Percentiles rank a stretch among this genome's conserved stretches.
phyloP scores from a whole-genome alignment of 768 basidiomycete genomes.

The Pleurotus cornucopiae region DNA sequence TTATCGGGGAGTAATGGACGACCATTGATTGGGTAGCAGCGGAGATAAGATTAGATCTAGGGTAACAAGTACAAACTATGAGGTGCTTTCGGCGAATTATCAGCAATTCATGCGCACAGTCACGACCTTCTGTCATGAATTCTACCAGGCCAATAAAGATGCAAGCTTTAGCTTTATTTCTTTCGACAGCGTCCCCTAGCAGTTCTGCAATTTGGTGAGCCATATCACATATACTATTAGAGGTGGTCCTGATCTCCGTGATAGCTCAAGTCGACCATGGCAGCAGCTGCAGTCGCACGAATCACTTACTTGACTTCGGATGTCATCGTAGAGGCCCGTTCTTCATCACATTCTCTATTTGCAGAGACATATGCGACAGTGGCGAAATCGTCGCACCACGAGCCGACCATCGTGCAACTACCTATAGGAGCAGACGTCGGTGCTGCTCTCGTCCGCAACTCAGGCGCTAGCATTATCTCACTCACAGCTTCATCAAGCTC shows the following conservation, averaged over 20 bases:
- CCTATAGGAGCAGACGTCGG: slow-evolving; percentile 67
- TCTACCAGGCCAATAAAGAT: background rate
- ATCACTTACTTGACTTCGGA: slow-evolving; percentile 73
- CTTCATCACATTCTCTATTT: slow-evolving; percentile 39
- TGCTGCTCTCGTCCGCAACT: slow-evolving; percentile 48
- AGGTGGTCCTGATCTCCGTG: background rate
- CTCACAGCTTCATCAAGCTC: slow-evolving; percentile 50
- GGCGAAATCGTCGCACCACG: slow-evolving; percentile 27
- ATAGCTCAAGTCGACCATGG: slow-evolving; percentile 12
- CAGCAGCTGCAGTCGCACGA: slow-evolving; percentile 46
- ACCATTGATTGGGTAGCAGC: background rate
- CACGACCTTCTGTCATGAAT: slow-evolving; percentile 1
- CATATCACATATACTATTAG: background rate
- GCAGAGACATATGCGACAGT: slow-evolving; percentile 32
- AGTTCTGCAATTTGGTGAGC: background rate
- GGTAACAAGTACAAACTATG: slow-evolving; percentile 1
- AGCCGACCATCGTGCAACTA: slow-evolving; percentile 41
- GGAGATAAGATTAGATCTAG: slow-evolving; percentile 3
- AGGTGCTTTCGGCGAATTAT: slow-evolving; percentile 11
- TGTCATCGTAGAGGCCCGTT: slow-evolving; percentile 54
- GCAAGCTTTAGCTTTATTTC: slow-evolving; percentile 7
- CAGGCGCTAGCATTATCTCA: slow-evolving; percentile 45
- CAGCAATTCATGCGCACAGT: slow-evolving; percentile 4
- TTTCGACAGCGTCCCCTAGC: background rate
- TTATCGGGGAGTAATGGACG: background rate